These are phyloP conservation scores for Pelargonium myrrhifolium DNA, from an alignment of 441 rosid species.

Conservation along the genomic window DNA sequence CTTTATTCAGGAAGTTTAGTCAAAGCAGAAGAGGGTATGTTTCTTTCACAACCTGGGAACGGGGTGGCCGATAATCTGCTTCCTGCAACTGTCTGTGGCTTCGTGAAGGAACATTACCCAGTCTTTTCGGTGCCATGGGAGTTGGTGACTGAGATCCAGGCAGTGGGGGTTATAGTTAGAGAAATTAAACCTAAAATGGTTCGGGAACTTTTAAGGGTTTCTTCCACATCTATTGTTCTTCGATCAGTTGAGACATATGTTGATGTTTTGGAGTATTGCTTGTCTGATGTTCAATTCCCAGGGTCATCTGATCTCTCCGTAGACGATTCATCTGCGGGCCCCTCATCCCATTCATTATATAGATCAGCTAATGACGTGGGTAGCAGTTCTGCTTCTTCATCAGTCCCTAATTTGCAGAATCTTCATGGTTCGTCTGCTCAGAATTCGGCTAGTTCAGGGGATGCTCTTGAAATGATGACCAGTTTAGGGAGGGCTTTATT, in stretches of 20 bases:
- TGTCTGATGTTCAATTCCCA: slow-evolving; percentile 70
- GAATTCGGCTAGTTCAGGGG: slow-evolving; percentile 66
- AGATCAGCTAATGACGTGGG: slow-evolving; percentile 38
- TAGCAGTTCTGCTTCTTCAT: slow-evolving; percentile 29
- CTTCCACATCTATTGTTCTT: slow-evolving; percentile 63
- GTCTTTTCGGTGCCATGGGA: slow-evolving; percentile 98
- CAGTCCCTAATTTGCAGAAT: slow-evolving; percentile 28
- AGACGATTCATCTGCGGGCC: slow-evolving; percentile 25
- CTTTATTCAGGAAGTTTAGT: slow-evolving; percentile 88
- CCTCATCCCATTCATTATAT: slow-evolving; percentile 20
- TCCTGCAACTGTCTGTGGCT: slow-evolving; percentile 90
- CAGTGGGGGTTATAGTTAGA: slow-evolving; percentile 59
- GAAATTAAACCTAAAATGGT: slow-evolving; percentile 99
- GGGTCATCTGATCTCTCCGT: slow-evolving; percentile 33
- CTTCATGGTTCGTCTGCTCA: slow-evolving; percentile 36
- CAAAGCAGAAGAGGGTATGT: slow-evolving; percentile 97
- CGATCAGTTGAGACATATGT: slow-evolving; percentile 78
- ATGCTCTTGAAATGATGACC: slow-evolving; percentile 95
- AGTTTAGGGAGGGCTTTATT: slow-evolving; percentile 89
- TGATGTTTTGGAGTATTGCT: slow-evolving; percentile 92
- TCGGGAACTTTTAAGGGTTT: slow-evolving; percentile 67
- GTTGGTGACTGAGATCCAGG: slow-evolving; percentile 80
- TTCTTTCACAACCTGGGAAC: slow-evolving; percentile 90
- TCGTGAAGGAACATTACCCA: slow-evolving; percentile 94
- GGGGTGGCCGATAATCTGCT: slow-evolving; percentile 73